Evolutionary conservation across 345 rosid species (phyloP).

Genomic region (Camelina hispida): DNA sequence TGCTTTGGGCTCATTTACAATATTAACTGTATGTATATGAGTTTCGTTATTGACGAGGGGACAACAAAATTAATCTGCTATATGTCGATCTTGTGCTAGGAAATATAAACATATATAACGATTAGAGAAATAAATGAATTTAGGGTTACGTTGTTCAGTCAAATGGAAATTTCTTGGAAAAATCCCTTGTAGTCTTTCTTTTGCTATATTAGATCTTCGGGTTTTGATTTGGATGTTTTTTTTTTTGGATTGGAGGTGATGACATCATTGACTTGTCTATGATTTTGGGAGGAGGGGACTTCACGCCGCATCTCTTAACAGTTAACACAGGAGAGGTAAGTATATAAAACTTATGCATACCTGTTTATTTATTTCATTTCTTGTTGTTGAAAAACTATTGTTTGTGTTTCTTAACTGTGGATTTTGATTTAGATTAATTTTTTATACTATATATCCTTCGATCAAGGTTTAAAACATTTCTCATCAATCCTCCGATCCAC

Average conservation of each 20-base stretch:
- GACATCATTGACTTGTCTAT: slow-evolving; percentile 41
- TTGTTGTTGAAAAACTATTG: background rate
- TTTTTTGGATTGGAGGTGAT: slow-evolving; percentile 60
- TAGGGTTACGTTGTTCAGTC: background rate
- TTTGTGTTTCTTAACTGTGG: background rate
- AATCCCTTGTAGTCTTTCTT: background rate
- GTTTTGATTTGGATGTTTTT: slow-evolving; percentile 6
- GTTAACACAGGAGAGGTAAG: slow-evolving; percentile 69
- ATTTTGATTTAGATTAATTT: background rate
- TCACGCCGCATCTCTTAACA: slow-evolving; percentile 61
- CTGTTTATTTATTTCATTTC: background rate
- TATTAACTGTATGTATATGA: slow-evolving; percentile 28
- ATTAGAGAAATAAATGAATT: background rate
- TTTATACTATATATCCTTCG: background rate
- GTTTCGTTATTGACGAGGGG: background rate
- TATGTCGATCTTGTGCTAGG: background rate
- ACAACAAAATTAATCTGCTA: background rate
- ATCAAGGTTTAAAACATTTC: background rate
- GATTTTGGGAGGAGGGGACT: slow-evolving; percentile 66
- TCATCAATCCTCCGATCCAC: background rate
- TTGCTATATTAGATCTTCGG: too few relatives aligned
- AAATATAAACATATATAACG: background rate
- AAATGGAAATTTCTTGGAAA: background rate
- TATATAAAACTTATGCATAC: background rate
- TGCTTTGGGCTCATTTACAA: slow-evolving; percentile 48